phyloP scores from a whole-genome alignment of 345 rosid genomes.

The Kandelia obovata region DNA sequence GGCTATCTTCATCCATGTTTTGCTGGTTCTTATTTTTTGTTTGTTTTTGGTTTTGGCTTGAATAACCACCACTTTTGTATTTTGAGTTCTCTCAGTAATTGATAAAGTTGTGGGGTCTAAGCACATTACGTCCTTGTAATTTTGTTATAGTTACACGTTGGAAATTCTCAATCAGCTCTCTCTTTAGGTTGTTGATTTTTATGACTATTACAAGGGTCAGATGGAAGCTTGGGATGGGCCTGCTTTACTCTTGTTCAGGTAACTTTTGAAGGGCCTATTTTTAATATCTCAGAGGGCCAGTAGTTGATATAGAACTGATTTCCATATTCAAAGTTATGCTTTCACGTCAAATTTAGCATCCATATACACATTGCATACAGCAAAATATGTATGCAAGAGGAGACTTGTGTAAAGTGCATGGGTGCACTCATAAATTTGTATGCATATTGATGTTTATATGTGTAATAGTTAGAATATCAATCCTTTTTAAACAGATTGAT shows the following conservation, averaged over 20 bases:
- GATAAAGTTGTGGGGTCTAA: too few relatives aligned
- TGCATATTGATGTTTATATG: not conserved
- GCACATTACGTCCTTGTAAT: not conserved
- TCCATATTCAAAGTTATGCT: not conserved
- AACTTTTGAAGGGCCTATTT: constrained; percentile 14
- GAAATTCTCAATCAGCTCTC: constrained; percentile 16
- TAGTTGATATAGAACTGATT: not conserved
- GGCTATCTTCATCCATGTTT: not conserved
- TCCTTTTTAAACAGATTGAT: not conserved
- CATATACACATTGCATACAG: too few relatives aligned
- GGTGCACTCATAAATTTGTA: not conserved
- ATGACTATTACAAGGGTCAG: constrained; percentile 98
- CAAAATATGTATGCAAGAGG: too few relatives aligned
- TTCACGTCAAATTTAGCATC: not conserved
- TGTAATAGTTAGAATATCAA: not conserved
- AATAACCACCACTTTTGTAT: not conserved
- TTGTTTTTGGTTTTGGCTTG: too few relatives aligned
- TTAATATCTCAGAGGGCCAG: not conserved
- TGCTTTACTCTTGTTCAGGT: constrained; percentile 97
- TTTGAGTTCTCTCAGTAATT: too few relatives aligned
- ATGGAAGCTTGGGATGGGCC: constrained; percentile 99
- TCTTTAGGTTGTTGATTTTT: constrained; percentile 76
- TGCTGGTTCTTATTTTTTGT: not conserved
- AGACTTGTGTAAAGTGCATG: not conserved
- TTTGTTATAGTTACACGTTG: constrained; percentile 1